A percentile compares a stretch with the other conserved stretches of the same genome.
Evolutionary conservation across 371 early-diverging fungal species (phyloP).

Genomic region (Rhizopus sp.): DNA sequence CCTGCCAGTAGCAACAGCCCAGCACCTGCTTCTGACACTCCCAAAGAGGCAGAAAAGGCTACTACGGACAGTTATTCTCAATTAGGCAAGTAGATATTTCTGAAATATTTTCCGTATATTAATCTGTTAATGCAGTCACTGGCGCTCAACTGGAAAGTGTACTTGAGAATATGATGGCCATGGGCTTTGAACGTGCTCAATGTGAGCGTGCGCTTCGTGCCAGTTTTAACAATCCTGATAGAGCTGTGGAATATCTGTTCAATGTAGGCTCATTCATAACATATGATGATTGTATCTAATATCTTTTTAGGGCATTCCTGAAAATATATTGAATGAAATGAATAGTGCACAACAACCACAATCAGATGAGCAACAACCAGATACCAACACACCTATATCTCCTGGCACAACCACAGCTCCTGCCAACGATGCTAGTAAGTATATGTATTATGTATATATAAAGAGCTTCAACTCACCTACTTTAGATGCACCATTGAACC

Average conservation of each 20-base stretch:
- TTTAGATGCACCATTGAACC: conserved; percentile 49
- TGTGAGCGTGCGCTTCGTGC: conserved; percentile 92
- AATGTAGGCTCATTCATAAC: conserved; percentile 57
- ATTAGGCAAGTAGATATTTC: conserved; percentile 18
- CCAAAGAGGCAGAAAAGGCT: conserved; percentile 9
- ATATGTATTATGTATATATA: conserved; percentile 2
- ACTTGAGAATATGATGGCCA: conserved; percentile 87
- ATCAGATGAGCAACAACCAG: conserved; percentile 13
- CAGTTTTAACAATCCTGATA: conserved; percentile 95
- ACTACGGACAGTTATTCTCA: conserved; percentile 11
- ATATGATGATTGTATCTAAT: no score
- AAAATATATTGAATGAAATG: conserved; percentile 37
- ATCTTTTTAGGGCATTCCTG: conserved; percentile 54
- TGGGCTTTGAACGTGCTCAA: conserved; percentile 92
- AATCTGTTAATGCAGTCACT: conserved; percentile 45
- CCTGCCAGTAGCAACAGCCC: conserved; percentile 34
- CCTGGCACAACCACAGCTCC: conserved; percentile 40
- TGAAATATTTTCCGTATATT: conserved; percentile 2
- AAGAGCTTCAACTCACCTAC: conserved; percentile 10
- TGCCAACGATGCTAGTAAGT: conserved; percentile 5
- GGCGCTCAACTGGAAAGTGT: conserved; percentile 78
- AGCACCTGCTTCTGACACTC: conserved; percentile 33
- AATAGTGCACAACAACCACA: conserved; percentile 18
- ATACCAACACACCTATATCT: conserved; percentile 13
- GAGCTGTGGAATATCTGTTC: conserved; percentile 96